These are phyloP conservation scores for Aspergillus sp. DNA, from an alignment of 2,329 filamentous ascomycete species.

Conservation along the genomic window DNA sequence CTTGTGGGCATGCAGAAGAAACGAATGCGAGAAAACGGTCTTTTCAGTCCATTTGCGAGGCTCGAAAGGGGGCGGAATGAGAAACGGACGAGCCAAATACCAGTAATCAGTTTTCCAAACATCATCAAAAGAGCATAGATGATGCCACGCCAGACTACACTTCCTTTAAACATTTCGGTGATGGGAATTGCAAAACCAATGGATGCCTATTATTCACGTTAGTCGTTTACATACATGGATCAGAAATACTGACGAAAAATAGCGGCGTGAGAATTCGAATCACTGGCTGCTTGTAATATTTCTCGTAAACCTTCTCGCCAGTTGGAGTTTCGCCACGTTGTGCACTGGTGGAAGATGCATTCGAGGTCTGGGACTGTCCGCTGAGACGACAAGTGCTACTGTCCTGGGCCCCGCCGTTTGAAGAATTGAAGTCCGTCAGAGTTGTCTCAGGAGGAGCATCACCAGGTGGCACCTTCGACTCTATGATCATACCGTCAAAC, in stretches of 20 bases:
- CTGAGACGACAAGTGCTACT: too few species aligned
- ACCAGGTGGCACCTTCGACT: too few species aligned
- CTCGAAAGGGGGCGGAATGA: constrained; percentile 9
- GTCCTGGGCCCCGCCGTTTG: too few species aligned
- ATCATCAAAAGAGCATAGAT: constrained; percentile 70
- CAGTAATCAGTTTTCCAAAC: constrained; percentile 57
- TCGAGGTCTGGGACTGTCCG: too few species aligned
- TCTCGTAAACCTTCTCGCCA: constrained; percentile 35
- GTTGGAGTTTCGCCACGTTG: constrained; percentile 13
- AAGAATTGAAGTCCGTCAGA: too few species aligned
- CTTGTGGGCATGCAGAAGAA: too few species aligned
- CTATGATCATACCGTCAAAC: constrained; percentile 47
- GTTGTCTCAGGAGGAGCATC: too few species aligned
- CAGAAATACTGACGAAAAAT: constrained; percentile 65
- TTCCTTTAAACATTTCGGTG: constrained; percentile 59
- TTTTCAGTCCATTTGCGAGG: constrained; percentile 2
- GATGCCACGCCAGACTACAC: constrained; percentile 66
- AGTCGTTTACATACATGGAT: too few species aligned
- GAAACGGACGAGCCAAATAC: constrained; percentile 52
- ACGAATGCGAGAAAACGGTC: not conserved
- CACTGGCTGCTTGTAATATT: constrained; percentile 43
- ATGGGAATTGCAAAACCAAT: constrained; percentile 79
- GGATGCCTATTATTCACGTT: constrained; percentile 39
- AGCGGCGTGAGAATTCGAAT: constrained; percentile 60
- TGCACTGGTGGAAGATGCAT: too few species aligned